phyloP scores from a whole-genome alignment of 1,284 basidiomycete species.

The Irpex sp. region DNA sequence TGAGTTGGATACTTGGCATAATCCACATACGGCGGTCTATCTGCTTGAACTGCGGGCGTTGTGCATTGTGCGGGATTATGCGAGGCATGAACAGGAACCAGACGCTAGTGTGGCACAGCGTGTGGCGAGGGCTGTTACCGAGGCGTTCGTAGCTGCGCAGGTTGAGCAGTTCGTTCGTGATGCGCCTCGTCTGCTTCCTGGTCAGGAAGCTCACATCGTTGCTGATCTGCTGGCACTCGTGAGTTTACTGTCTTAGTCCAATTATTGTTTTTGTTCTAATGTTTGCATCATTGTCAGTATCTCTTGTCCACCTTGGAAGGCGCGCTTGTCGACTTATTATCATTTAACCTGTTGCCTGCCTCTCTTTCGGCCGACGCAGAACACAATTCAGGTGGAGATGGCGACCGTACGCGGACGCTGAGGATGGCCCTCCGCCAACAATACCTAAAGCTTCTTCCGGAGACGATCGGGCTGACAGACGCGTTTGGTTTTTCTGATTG shows the following conservation, averaged over 20 bases:
- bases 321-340: slow-evolving; percentile 55
- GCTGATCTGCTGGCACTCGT: slow-evolving; percentile 49
- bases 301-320: slow-evolving; percentile 57
- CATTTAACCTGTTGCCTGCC: slow-evolving; percentile 37
- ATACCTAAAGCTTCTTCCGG: slow-evolving; percentile 55
- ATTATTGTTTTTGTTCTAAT: background rate
- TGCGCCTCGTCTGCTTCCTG: slow-evolving; percentile 23
- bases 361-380: background rate
- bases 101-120: slow-evolving; percentile 51
- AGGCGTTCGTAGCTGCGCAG: slow-evolving; percentile 60
- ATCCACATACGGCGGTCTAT: background rate
- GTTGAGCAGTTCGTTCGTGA: slow-evolving; percentile 45
- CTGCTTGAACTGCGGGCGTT: slow-evolving; percentile 61
- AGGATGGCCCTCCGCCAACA: slow-evolving; percentile 50
- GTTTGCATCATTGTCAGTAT: slow-evolving; percentile 40
- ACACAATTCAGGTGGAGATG: slow-evolving; percentile 10
- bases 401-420: slow-evolving; percentile 47
- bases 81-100: slow-evolving; percentile 25
- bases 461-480: slow-evolving; percentile 70
- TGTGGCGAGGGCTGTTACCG: slow-evolving; percentile 60
- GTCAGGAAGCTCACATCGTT: slow-evolving; percentile 34
- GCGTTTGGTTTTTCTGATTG: slow-evolving; percentile 78
- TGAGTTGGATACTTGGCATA: background rate
- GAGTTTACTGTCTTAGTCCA: slow-evolving; percentile 20
- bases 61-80: slow-evolving; percentile 48